Evolutionary conservation across 73 alveolate species (phyloP).

Genomic region (Paramecium caudatum): DNA sequence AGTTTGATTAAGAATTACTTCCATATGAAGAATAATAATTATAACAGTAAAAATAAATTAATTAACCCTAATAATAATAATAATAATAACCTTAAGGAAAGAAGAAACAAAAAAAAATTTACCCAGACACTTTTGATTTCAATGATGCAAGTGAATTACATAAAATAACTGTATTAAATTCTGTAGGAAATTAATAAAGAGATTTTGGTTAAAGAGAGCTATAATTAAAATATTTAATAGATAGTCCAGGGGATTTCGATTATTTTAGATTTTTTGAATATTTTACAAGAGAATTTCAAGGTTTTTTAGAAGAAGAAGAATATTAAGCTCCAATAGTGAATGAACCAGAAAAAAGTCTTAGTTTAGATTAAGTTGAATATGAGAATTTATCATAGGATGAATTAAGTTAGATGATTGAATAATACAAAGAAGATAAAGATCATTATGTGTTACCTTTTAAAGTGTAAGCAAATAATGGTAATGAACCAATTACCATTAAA

Average conservation of each 20-base stretch:
- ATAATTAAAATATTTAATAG: conserved; percentile 1
- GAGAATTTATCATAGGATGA: not conserved
- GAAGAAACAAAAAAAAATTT: conserved; percentile 7
- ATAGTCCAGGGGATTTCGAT: not conserved
- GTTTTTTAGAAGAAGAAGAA: conserved; percentile 41
- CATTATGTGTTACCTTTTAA: conserved; percentile 9
- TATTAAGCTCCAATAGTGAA: not conserved
- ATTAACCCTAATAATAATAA: not conserved
- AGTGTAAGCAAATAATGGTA: not conserved
- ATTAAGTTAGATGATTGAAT: not conserved
- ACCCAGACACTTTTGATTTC: conserved; percentile 18
- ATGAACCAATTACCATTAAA: conserved; percentile 49
- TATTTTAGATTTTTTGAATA: conserved; percentile 39
- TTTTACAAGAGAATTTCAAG: not conserved
- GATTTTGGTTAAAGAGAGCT: conserved; percentile 44
- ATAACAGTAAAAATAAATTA: not conserved
- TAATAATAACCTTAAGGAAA: not conserved
- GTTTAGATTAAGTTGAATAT: not conserved
- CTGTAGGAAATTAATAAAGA: conserved; percentile 2
- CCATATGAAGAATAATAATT: conserved; percentile 39
- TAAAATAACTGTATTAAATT: not conserved
- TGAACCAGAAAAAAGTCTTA: conserved; percentile 27
- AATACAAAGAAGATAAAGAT: not conserved
- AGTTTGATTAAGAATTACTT: conserved; percentile 20
- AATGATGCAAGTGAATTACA: conserved; percentile 2